Evolutionary conservation across 2,329 filamentous ascomycete species (phyloP).

Genomic region (Colletotrichum sp.): DNA sequence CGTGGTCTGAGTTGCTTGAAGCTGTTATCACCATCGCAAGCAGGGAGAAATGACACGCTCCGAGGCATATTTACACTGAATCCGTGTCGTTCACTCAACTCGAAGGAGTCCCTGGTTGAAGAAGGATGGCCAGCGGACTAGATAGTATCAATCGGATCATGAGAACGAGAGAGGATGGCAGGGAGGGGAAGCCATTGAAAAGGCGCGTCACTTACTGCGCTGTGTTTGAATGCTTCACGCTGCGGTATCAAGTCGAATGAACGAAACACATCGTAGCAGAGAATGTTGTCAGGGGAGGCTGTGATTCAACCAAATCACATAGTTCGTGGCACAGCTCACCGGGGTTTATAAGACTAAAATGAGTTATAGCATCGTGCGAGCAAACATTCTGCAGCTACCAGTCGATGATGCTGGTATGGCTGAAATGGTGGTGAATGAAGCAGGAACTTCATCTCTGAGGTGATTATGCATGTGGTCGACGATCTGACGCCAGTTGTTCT

Average conservation of each 20-base stretch:
- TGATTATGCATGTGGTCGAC: neutral
- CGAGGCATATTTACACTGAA: no score
- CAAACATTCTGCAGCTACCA: neutral
- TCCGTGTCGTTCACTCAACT: neutral
- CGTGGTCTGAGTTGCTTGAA: neutral
- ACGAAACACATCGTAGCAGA: neutral
- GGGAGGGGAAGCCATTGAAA: neutral
- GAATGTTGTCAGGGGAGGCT: neutral
- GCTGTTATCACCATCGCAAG: neutral
- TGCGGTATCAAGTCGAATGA: accelerated
- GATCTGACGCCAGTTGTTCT: neutral
- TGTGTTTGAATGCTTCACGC: neutral
- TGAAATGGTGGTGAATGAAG: neutral
- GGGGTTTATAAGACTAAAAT: neutral
- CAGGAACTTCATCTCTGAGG: neutral
- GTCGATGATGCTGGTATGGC: neutral
- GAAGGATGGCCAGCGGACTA: neutral
- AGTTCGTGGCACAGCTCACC: neutral
- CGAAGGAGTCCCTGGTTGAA: neutral
- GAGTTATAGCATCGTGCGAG: neutral
- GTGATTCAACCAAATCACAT: neutral
- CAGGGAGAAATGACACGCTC: neutral
- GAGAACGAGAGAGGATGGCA: no score
- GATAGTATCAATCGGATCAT: neutral
- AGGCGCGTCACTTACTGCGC: neutral